Percentiles rank a stretch among this genome's conserved stretches.
Conservation (phyloP, 108 stramenopile species). For the Nitzschia palea region DNA sequence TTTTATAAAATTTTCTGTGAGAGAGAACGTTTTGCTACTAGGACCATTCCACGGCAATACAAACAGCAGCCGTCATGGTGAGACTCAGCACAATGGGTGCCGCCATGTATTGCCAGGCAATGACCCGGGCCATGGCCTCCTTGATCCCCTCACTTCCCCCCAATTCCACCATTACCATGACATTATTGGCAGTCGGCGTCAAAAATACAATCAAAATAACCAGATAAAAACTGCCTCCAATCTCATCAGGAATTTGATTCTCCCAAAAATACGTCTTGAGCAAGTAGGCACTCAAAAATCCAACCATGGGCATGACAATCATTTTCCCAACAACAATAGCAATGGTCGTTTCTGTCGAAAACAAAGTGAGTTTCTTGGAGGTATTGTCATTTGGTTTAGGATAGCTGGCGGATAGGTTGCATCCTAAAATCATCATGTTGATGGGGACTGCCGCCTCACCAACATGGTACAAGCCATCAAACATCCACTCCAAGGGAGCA, state of each 20-base stretch:
- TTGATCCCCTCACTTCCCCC: slow-evolving; percentile 44
- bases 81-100: slow-evolving; percentile 73
- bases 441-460: slow-evolving; percentile 86
- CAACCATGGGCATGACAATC: slow-evolving; percentile 79
- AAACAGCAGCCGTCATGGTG: slow-evolving; percentile 48
- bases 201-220: slow-evolving; percentile 86
- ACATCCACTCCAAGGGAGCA: slow-evolving; percentile 85
- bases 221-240: slow-evolving; percentile 78
- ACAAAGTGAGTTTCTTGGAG: slow-evolving; percentile 16
- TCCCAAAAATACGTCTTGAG: slow-evolving; percentile 46
- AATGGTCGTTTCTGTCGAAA: slow-evolving; percentile 53
- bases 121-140: slow-evolving; percentile 76
- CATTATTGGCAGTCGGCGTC: slow-evolving; percentile 90
- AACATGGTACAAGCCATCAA: slow-evolving; percentile 79
- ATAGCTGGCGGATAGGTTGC: slow-evolving; percentile 65
- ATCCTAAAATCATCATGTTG: slow-evolving; percentile 88
- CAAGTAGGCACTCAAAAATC: slow-evolving; percentile 52
- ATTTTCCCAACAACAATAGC: slow-evolving; percentile 78
- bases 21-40: neutral
- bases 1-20: too few relatives aligned
- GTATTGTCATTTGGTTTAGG: slow-evolving; percentile 17
- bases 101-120: slow-evolving; percentile 76
- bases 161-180: slow-evolving; percentile 91
- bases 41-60: slow-evolving; percentile 28
- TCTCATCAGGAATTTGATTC: slow-evolving; percentile 56